phyloP scores from a whole-genome alignment of 192 early-diverging fungal species.

The Diversispora epigaea region DNA sequence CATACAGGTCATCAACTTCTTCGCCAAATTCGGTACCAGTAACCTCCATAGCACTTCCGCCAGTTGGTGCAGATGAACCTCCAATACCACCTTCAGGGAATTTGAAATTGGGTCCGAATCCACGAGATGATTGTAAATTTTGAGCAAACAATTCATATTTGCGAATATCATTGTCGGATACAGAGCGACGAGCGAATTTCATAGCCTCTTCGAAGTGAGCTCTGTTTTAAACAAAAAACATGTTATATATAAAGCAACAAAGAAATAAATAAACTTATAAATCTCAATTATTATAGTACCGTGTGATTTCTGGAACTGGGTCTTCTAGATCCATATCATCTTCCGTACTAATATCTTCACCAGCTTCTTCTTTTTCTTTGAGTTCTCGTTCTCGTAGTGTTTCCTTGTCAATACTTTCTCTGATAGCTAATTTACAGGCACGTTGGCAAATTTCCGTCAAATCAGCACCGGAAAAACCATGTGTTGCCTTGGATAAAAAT shows the following conservation, averaged over 20 bases:
- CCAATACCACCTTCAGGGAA: constrained; percentile 78
- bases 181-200: constrained; percentile 94
- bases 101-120: constrained; percentile 90
- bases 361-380: constrained; percentile 63
- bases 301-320: constrained; percentile 87
- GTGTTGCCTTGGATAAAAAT: constrained; percentile 84
- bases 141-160: constrained; percentile 99
- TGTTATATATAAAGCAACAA: background rate
- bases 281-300: constrained; percentile 25
- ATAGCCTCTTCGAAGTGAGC: constrained; percentile 99
- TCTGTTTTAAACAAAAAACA: constrained; percentile 23
- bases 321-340: constrained; percentile 80
- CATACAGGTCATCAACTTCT: constrained; percentile 80
- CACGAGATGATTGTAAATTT: constrained; percentile 93
- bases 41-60: constrained; percentile 35
- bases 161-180: constrained; percentile 94
- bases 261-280: background rate
- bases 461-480: constrained; percentile 98
- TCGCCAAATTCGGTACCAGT: constrained; percentile 60
- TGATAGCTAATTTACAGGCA: constrained; percentile 95
- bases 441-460: constrained; percentile 98
- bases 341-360: constrained; percentile 75
- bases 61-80: constrained; percentile 39
- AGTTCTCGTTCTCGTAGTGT: constrained; percentile 69
- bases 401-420: constrained; percentile 92